phyloP scores from a whole-genome alignment of 1,284 basidiomycete species.

The Mrakiaceae sp. region DNA sequence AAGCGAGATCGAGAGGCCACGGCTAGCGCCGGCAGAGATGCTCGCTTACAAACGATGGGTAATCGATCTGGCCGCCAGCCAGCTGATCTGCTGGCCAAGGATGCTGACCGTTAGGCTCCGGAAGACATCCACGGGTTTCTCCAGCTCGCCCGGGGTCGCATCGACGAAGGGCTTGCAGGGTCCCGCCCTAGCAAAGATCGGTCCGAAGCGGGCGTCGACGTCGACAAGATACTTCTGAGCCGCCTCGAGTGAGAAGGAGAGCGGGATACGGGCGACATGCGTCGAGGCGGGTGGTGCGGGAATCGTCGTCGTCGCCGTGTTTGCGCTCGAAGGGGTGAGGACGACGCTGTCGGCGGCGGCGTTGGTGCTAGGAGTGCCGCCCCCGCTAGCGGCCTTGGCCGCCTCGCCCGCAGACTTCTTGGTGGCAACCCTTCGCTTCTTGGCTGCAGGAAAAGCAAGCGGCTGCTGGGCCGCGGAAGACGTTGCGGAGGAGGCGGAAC shows the following conservation, averaged over 20 bases:
- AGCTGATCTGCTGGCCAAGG: constrained; percentile 80
- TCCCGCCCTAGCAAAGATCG: constrained; percentile 42
- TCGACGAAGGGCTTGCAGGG: not conserved
- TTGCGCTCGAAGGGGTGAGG: too few species aligned
- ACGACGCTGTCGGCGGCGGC: too few species aligned
- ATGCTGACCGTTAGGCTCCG: constrained; percentile 36
- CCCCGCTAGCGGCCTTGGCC: too few species aligned
- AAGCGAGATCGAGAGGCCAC: constrained; percentile 21
- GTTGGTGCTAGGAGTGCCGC: too few species aligned
- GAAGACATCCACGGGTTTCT: not conserved
- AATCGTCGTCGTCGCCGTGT: too few species aligned
- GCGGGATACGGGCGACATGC: constrained; percentile 16
- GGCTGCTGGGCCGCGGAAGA: too few species aligned
- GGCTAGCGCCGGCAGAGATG: constrained; percentile 54
- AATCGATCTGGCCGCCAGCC: constrained; percentile 76
- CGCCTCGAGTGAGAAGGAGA: constrained; percentile 61
- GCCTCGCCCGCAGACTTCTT: too few species aligned
- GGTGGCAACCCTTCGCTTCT: too few species aligned
- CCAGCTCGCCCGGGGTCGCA: constrained; percentile 4
- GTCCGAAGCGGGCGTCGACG: constrained; percentile 58
- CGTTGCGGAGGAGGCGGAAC: too few species aligned
- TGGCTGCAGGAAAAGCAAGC: too few species aligned
- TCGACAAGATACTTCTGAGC: constrained; percentile 59
- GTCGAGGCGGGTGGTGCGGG: not conserved
- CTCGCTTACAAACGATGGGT: constrained; percentile 57